Evolutionary conservation across 352 stramenopile species (phyloP), one percentile per base, ranked within the genome.

Genomic region (Phytophthora boehmeriae): DNA sequence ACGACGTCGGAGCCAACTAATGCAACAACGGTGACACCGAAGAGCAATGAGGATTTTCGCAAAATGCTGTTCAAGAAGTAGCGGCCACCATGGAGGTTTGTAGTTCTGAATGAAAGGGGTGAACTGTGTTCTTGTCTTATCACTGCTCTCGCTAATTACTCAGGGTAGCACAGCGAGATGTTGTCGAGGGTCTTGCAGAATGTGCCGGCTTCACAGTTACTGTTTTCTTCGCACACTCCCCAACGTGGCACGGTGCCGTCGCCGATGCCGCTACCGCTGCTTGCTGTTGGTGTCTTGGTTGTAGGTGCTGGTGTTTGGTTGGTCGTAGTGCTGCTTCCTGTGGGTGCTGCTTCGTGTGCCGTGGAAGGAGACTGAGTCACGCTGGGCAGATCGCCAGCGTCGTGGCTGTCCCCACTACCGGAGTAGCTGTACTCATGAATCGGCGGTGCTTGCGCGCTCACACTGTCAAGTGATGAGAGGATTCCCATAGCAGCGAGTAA

Each of bases 21-120:
- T 23, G 19, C 17, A 32, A 23, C 25, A 22, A 47, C 28, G 19
- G 58, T 70, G 19, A 77, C 48, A 20, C 71, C 77, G 2, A 89
- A 88, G 64, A 84, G 73, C n/a, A 91, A 91, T 56, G 82, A 78
- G 13, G 82, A 91, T 30, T 91, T 91, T 28, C 82, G 82, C 39
- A 80, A 84, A 39, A 66, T 91, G 56, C 59, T 91, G 41, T 63
- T 87, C 42, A 82, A 76, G 42, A 74, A 75, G 57, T 79, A 74
- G 36, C 27, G 14, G 14, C n/a, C 41, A 23, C 25, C 9, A 17
- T 56, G 38, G 49, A 58, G 62, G 44, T 65, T 61, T 34, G 49
- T 70, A 45, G 43, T 35, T 49, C 10, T 2, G 50, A 66, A 63
- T 59, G 47, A 47, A 63, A 38, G 35, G 13, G 11, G 41, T 10